Evolutionary conservation across 2,329 filamentous ascomycete species (phyloP), one percentile per base, ranked within the genome.

Genomic region (Penicillium freii): DNA sequence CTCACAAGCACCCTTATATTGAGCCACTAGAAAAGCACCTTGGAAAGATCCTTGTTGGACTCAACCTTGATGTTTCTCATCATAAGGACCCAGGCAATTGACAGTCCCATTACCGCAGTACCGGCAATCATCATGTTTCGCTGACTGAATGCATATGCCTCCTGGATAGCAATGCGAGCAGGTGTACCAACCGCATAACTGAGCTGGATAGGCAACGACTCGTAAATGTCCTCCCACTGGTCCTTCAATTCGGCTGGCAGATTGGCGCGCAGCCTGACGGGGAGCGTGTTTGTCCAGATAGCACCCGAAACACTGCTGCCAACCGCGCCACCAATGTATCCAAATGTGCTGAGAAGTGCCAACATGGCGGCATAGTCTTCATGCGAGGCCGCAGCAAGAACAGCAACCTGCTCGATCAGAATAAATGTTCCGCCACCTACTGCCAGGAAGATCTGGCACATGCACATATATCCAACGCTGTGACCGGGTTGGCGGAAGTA

Each of bases 271-370:
- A 87, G 74, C 0, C 76, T 76, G 5, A 71, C 67, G 4, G 76
- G 77, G 68, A 87, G 82, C 0, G 81, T 80, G 55, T 81, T 78
- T 0, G 80, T 83, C 84, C 84, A 88, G 63, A 88, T 85, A 23
- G 84, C 84, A 0, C 78, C 78, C 1, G 84, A 79, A 43, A 88
- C 79, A 11, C 83, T 80, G 8, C 72, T 75, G 1, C 84, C 84
- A 9, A 85, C 71, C 0, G 82, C 81, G 11, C 76, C 78, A 21
- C 84, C 85, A 8, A 87, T 74, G 51, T 77, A 80, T 38, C 79
- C 76, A 47, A 85, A 82, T 8, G 87, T 76, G 42, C 79, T 79
- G 33, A 83, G 74, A 11, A 88, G 68, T 11, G 84, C 82, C 34
- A 86, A 73, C 39, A 82, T 77, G 15, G 80, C 78, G 7, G 84